Evolutionary conservation across 2,329 filamentous ascomycete genomes (phyloP).

Genomic region (Trichophyton schoenleinii): DNA sequence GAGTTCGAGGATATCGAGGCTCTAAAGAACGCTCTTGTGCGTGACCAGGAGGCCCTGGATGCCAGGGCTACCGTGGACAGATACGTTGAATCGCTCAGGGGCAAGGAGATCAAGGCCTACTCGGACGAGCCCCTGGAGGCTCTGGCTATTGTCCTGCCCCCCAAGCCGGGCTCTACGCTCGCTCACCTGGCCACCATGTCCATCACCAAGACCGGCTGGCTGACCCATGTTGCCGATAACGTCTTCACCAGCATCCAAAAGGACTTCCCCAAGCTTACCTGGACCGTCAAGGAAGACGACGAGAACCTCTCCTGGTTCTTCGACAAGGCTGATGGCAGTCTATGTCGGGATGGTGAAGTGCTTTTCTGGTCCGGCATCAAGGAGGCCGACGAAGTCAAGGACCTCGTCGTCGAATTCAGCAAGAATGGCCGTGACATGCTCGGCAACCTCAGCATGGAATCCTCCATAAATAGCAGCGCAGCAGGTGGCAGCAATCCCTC

Average conservation of each 20-base stretch:
- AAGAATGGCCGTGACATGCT: constrained; percentile 75
- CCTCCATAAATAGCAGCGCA: constrained; percentile 56
- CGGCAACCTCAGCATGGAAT: constrained; percentile 76
- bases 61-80: constrained; percentile 72
- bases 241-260: constrained; percentile 89
- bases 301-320: constrained; percentile 98
- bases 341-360: constrained; percentile 73
- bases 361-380: constrained; percentile 95
- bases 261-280: constrained; percentile 79
- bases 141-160: constrained; percentile 73
- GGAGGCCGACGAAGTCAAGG: constrained; percentile 64
- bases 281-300: constrained; percentile 92
- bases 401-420: constrained; percentile 75
- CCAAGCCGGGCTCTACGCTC: constrained; percentile 51
- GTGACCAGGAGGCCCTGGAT: constrained; percentile 71
- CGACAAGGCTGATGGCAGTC: constrained; percentile 86
- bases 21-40: constrained; percentile 68
- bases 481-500: constrained; percentile 35
- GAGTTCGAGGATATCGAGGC: constrained; percentile 65
- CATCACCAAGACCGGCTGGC: constrained; percentile 87
- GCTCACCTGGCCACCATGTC: constrained; percentile 81
- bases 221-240: constrained; percentile 90
- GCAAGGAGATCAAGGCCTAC: constrained; percentile 78
- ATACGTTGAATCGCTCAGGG: constrained; percentile 67
- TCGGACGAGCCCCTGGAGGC: constrained; percentile 91